Percentiles rank a stretch among this genome's conserved stretches.
These are phyloP conservation scores for Lodderomyces orthopsilosis DNA, from an alignment of 1,139 yeast genomes.

Conservation along the genomic window DNA sequence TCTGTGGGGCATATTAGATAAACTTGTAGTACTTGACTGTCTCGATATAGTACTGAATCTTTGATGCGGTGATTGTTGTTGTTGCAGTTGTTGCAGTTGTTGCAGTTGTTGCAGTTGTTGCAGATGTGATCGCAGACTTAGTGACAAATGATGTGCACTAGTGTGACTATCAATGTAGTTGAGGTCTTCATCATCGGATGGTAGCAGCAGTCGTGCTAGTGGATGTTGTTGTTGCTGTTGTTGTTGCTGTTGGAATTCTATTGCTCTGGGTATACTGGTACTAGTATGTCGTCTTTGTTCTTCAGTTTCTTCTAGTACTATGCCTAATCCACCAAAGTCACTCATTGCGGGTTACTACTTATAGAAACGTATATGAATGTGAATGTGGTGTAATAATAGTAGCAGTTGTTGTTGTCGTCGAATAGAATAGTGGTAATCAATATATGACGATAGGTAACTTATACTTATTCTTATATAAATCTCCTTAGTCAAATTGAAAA, in stretches of 20 bases:
- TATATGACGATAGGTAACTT: not conserved
- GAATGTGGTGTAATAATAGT: not conserved
- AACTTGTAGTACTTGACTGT: slow-evolving; percentile 9
- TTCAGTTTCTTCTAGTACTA: slow-evolving; percentile 28
- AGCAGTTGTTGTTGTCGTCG: not conserved
- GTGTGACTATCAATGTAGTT: not conserved
- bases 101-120: not conserved
- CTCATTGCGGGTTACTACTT: slow-evolving; percentile 8
- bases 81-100: not conserved
- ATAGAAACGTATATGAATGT: not conserved
- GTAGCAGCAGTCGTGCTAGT: not conserved
- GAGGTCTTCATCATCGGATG: not conserved
- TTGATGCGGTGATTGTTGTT: too few relatives aligned
- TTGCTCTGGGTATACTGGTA: slow-evolving; percentile 2
- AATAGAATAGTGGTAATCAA: too few relatives aligned
- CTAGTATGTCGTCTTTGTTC: slow-evolving; percentile 6
- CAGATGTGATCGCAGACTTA: not conserved
- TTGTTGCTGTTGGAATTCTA: slow-evolving; percentile 4
- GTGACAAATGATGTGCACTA: not conserved
- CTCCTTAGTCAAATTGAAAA: not conserved
- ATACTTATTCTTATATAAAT: not conserved
- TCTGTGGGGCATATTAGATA: slow-evolving; percentile 6
- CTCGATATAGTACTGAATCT: slow-evolving; percentile 2
- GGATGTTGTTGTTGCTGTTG: slow-evolving; percentile 4
- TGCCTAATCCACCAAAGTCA: slow-evolving; percentile 28